Percentiles rank a stretch among this genome's conserved stretches.
phyloP scores from a whole-genome alignment of 2,329 filamentous ascomycete species.

The Paracorniculantispora psalliotae region DNA sequence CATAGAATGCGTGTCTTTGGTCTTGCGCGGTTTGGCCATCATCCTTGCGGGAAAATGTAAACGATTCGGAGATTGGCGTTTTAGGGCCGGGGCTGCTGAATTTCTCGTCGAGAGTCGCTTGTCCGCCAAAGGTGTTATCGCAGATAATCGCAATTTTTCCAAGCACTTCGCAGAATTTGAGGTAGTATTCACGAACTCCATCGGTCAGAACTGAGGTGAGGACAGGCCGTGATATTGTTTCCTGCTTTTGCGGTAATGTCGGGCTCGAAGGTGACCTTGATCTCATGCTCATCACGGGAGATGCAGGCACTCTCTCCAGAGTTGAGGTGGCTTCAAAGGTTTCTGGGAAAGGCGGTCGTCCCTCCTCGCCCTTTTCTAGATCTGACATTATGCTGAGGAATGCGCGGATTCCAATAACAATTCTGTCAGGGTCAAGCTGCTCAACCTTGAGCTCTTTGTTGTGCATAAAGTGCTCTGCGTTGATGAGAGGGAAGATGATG shows the following conservation, averaged over 20 bases:
- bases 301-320: slow-evolving; percentile 43
- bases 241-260: slow-evolving; percentile 42
- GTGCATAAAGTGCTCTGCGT: slow-evolving; percentile 78
- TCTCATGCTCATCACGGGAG: slow-evolving; percentile 43
- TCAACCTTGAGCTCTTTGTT: slow-evolving; percentile 79
- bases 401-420: slow-evolving; percentile 93
- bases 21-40: slow-evolving; percentile 69
- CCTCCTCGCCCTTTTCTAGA: slow-evolving; percentile 75
- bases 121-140: slow-evolving; percentile 94
- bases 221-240: slow-evolving; percentile 62
- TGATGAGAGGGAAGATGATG: slow-evolving; percentile 93
- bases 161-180: slow-evolving; percentile 88
- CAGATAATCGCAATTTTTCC: slow-evolving; percentile 95
- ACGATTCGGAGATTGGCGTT: slow-evolving; percentile 90
- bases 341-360: slow-evolving; percentile 77
- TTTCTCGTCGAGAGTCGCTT: slow-evolving; percentile 92
- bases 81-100: slow-evolving; percentile 84
- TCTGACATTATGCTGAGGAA: slow-evolving; percentile 93
- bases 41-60: slow-evolving; percentile 82
- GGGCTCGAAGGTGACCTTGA: slow-evolving; percentile 23
- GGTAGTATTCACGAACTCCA: slow-evolving; percentile 76
- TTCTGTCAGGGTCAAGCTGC: slow-evolving; percentile 89
- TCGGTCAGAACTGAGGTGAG: slow-evolving; percentile 63
- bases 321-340: slow-evolving; percentile 43
- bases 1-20: slow-evolving; percentile 91